phyloP scores from a whole-genome alignment of 1,284 basidiomycete genomes.

The Cutaneotrichosporon arboriforme region DNA sequence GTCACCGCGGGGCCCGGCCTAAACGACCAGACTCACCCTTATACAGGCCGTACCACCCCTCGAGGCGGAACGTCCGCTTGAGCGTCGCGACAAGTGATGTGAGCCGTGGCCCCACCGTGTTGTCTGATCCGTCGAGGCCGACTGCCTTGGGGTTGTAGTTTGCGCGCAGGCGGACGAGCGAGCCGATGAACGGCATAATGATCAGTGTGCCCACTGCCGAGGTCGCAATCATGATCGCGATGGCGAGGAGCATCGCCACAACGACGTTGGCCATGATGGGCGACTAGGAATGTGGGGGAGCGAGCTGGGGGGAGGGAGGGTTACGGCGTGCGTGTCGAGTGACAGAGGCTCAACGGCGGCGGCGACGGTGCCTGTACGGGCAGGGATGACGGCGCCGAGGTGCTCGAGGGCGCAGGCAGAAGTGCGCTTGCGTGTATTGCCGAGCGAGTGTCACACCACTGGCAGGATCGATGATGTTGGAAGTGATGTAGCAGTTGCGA shows the following conservation, averaged over 20 bases:
- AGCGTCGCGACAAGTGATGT: conserved; percentile 56
- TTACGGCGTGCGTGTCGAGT: neutral
- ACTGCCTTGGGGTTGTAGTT: conserved; percentile 58
- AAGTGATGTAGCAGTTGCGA: no score
- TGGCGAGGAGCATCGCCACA: conserved; percentile 39
- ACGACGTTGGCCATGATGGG: conserved; percentile 12
- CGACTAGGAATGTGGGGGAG: neutral
- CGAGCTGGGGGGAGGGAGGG: neutral
- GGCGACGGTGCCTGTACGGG: neutral
- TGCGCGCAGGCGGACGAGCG: conserved; percentile 46
- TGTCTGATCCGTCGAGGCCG: conserved; percentile 58
- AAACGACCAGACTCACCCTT: conserved; percentile 63
- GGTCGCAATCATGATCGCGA: conserved; percentile 37
- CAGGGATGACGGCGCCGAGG: no score
- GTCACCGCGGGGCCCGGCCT: neutral
- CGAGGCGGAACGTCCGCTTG: conserved; percentile 65
- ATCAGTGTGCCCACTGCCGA: conserved; percentile 39
- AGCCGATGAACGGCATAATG: conserved; percentile 47
- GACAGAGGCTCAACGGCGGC: neutral
- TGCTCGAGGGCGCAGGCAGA: no score
- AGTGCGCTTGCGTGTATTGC: no score
- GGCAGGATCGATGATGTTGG: no score
- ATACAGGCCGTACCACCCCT: conserved; percentile 75
- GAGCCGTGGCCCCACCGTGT: conserved; percentile 48
- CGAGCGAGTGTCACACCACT: no score